Evolutionary conservation across 225 moss, liverwort and hornwort species (phyloP).

Genomic region (Thuidium tamariscinum): DNA sequence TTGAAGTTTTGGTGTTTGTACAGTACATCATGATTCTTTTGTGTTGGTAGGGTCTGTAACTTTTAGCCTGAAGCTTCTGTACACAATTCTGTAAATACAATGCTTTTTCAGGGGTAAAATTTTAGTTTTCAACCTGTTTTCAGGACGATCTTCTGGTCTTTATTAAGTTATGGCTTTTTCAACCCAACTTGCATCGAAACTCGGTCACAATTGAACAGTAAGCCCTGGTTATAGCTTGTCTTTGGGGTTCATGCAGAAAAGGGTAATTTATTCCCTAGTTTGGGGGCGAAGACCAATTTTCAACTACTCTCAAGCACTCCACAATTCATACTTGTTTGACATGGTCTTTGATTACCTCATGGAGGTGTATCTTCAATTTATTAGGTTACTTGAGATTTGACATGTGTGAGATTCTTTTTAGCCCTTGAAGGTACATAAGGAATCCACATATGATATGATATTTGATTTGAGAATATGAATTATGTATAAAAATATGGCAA

Average conservation of each 20-base stretch:
- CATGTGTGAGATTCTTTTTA: neutral
- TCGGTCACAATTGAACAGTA: neutral
- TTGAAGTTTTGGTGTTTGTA: neutral
- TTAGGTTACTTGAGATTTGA: neutral
- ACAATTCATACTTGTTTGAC: neutral
- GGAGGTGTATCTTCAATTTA: neutral
- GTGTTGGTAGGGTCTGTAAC: neutral
- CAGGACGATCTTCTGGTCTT: neutral
- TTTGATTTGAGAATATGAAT: neutral
- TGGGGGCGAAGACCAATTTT: neutral
- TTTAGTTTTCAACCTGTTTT: neutral
- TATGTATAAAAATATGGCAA: neutral
- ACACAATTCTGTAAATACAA: neutral
- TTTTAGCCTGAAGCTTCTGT: neutral
- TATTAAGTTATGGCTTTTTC: neutral
- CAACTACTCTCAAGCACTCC: neutral
- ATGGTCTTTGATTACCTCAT: neutral
- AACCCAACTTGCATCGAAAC: neutral
- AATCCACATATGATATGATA: neutral
- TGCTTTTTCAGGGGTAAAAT: neutral
- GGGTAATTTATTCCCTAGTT: neutral
- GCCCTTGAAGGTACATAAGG: rapidly evolving
- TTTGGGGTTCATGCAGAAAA: neutral
- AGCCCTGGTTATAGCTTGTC: too few species aligned
- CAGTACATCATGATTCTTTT: neutral